Conservation (phyloP, 2,329 filamentous ascomycete genomes). For the Microthyrium microscopicum region DNA sequence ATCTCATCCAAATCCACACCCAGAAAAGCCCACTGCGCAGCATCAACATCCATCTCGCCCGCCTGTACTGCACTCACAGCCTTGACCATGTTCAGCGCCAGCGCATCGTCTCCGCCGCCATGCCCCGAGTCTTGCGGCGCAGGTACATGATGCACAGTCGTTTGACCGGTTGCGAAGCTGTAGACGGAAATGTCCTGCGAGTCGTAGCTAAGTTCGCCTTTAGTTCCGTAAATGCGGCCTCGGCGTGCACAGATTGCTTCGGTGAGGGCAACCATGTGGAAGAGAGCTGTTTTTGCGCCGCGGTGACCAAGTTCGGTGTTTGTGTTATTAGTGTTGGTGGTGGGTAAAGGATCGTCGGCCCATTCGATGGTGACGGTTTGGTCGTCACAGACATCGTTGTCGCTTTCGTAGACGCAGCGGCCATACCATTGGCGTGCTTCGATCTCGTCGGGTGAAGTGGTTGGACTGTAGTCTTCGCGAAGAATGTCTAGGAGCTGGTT, state of each 20-base stretch:
- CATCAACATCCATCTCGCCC: slow-evolving; percentile 44
- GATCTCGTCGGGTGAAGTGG: slow-evolving; percentile 32
- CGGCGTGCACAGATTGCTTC: slow-evolving; percentile 74
- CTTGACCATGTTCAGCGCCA: slow-evolving; percentile 66
- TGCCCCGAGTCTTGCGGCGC: slow-evolving; percentile 45
- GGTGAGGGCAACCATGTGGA: slow-evolving; percentile 90
- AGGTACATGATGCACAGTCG: slow-evolving; percentile 36
- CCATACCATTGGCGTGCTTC: slow-evolving; percentile 55
- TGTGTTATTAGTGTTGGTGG: not conserved
- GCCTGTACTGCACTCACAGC: slow-evolving; percentile 70
- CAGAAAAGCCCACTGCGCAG: slow-evolving; percentile 58
- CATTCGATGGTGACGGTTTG: slow-evolving; percentile 78
- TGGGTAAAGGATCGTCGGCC: slow-evolving; percentile 48
- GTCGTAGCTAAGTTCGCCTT: slow-evolving; percentile 77
- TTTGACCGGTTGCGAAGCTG: slow-evolving; percentile 46
- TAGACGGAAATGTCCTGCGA: slow-evolving; percentile 59
- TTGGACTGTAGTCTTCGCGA: slow-evolving; percentile 39
- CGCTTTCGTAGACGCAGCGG: slow-evolving; percentile 82
- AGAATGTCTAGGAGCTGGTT: slow-evolving; percentile 32
- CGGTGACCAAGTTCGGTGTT: slow-evolving; percentile 20
- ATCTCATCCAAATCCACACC: slow-evolving; percentile 76
- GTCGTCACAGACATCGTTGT: slow-evolving; percentile 89
- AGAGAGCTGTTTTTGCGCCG: slow-evolving; percentile 66
- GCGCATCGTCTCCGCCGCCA: slow-evolving; percentile 64
- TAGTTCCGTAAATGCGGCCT: slow-evolving; percentile 69